Evolutionary conservation across 2,329 filamentous ascomycete species (phyloP).

Genomic region (Eurotiales sp.): DNA sequence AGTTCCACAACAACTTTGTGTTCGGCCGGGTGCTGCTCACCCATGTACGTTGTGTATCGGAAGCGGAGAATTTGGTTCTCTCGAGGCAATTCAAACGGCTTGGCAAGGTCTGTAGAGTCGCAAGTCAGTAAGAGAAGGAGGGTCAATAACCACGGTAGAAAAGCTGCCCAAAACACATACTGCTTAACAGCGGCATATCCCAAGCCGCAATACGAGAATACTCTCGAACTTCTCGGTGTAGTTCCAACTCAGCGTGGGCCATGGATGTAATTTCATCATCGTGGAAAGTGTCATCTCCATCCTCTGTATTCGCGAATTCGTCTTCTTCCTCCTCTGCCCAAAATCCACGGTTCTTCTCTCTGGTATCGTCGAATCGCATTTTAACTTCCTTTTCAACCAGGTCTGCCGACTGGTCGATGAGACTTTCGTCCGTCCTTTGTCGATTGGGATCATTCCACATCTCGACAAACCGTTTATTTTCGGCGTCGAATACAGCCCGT

Average conservation of each 20-base stretch:
- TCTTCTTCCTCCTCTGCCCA: conserved; percentile 46
- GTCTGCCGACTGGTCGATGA: conserved; percentile 30
- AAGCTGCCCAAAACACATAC: conserved; percentile 51
- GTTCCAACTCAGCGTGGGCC: conserved; percentile 81
- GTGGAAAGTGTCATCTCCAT: conserved; percentile 55
- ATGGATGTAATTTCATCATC: conserved; percentile 80
- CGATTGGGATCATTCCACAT: conserved; percentile 34
- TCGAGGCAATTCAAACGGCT: conserved; percentile 71
- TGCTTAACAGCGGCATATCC: conserved; percentile 89
- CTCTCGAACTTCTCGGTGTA: conserved; percentile 82
- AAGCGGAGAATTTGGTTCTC: conserved; percentile 73
- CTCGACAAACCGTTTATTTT: conserved; percentile 33
- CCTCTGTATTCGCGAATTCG: conserved; percentile 44
- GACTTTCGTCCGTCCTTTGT: conserved; percentile 26
- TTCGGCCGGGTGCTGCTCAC: conserved; percentile 85
- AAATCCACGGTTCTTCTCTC: conserved; percentile 29
- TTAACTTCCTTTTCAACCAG: conserved; percentile 30
- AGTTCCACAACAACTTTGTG: conserved; percentile 95
- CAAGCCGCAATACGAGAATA: conserved; percentile 85
- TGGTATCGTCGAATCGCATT: conserved; percentile 27
- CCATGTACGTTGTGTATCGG: conserved; percentile 95
- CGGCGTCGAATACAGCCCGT: conserved; percentile 32
- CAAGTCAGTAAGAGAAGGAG: conserved; percentile 15
- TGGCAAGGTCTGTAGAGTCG: conserved; percentile 64
- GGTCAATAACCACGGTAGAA: not conserved